Conservation (phyloP, 73 alveolate species). For the Urostyla sp. region DNA sequence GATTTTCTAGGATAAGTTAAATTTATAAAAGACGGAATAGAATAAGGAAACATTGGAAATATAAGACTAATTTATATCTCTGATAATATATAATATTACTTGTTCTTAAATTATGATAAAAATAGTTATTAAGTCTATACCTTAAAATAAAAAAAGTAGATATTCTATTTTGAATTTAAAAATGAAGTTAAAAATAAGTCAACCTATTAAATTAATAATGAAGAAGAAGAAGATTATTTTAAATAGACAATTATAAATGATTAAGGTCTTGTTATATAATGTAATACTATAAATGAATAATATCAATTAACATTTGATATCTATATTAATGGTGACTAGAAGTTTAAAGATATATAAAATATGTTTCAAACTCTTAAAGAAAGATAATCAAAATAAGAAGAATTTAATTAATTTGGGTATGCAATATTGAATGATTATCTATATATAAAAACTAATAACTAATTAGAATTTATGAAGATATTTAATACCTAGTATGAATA, state of each 20-base stretch:
- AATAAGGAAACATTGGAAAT: neutral
- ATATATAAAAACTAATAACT: neutral
- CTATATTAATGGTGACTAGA: conserved; percentile 14
- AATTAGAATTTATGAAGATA: conserved; percentile 16
- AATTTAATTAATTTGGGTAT: conserved; percentile 2
- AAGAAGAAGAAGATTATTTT: neutral
- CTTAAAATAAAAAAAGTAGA: conserved; percentile 5
- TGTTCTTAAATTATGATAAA: neutral
- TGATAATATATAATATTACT: conserved; percentile 1
- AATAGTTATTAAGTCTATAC: neutral
- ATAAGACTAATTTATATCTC: conserved; percentile 2
- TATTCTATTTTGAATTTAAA: neutral
- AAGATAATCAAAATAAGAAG: conserved; percentile 15
- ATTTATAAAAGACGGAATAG: neutral
- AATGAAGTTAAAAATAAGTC: neutral
- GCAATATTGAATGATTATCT: conserved; percentile 16
- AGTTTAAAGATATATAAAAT: neutral
- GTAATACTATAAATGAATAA: neutral
- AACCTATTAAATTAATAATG: neutral
- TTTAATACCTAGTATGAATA: neutral
- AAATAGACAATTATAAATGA: neutral
- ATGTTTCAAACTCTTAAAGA: neutral
- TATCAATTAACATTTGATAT: neutral
- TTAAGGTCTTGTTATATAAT: neutral
- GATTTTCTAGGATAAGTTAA: conserved; percentile 10